These are phyloP conservation scores for Coemansia brasiliensis DNA, from an alignment of 192 early-diverging fungal genomes.

Conservation along the genomic window DNA sequence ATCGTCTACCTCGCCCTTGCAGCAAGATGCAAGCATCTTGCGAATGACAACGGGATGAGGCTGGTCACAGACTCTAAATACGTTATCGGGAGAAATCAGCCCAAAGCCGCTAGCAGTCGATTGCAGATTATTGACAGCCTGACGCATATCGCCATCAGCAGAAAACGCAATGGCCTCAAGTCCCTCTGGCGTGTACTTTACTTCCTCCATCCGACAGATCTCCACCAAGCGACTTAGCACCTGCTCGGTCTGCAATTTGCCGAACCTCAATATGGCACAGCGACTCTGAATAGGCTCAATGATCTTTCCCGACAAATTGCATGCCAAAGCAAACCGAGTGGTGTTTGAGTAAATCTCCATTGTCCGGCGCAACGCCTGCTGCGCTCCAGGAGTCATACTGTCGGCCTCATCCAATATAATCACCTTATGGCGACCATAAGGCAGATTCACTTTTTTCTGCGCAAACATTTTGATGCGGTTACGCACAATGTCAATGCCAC, in stretches of 20 bases:
- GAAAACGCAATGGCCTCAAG: conserved; percentile 93
- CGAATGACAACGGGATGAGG: conserved; percentile 85
- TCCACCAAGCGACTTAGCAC: conserved; percentile 78
- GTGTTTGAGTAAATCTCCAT: conserved; percentile 98
- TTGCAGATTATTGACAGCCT: conserved; percentile 96
- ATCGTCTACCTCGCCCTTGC: conserved; percentile 64
- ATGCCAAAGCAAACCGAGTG: conserved; percentile 95
- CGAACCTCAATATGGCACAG: conserved; percentile 89
- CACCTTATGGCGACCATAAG: conserved; percentile 81
- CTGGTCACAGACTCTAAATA: conserved; percentile 97
- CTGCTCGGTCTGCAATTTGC: conserved; percentile 75
- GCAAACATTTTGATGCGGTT: conserved; percentile 99
- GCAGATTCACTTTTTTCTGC: conserved; percentile 95
- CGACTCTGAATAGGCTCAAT: conserved; percentile 98
- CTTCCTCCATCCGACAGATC: conserved; percentile 81
- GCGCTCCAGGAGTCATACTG: conserved; percentile 95
- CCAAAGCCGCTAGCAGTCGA: conserved; percentile 86
- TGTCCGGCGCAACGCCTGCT: conserved; percentile 94
- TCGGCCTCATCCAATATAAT: conserved; percentile 99
- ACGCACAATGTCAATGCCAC: conserved; percentile 92
- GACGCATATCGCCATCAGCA: conserved; percentile 97
- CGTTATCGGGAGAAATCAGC: conserved; percentile 82
- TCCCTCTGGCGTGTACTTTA: conserved; percentile 84
- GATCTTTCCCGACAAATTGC: conserved; percentile 95
- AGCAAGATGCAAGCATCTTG: conserved; percentile 73